phyloP scores from a whole-genome alignment of 148 eudicot species.

The Cornus florida region DNA sequence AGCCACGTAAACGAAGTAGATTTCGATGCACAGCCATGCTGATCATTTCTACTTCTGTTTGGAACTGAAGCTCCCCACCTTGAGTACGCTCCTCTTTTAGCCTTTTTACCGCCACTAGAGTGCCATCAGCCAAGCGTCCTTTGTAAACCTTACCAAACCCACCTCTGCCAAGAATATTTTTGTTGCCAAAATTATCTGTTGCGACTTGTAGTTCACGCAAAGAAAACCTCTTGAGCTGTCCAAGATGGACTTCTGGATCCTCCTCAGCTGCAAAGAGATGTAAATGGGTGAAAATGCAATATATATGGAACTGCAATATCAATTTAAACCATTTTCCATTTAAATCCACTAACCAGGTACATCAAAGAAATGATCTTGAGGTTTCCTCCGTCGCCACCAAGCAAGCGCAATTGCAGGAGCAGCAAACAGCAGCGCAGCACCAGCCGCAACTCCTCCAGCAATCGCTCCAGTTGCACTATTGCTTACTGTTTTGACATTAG shows the following conservation, averaged over 20 bases:
- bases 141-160: constrained; percentile 91
- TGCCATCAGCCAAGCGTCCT: constrained; percentile 76
- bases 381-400: constrained; percentile 68
- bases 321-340: neutral
- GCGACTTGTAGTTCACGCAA: constrained; percentile 83
- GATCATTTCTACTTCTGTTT: constrained; percentile 82
- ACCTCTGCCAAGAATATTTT: constrained; percentile 73
- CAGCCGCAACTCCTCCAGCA: constrained; percentile 86
- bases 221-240: constrained; percentile 80
- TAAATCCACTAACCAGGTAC: constrained; percentile 66
- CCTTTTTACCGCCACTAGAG: constrained; percentile 80
- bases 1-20: constrained; percentile 73
- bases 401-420: constrained; percentile 76
- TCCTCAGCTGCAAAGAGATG: constrained; percentile 66
- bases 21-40: constrained; percentile 92
- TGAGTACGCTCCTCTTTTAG: constrained; percentile 79
- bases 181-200: constrained; percentile 66
- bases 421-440: constrained; percentile 77
- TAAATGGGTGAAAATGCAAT: neutral
- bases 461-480: constrained; percentile 71
- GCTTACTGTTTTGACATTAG: constrained; percentile 32
- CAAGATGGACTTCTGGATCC: constrained; percentile 87
- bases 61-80: constrained; percentile 84
- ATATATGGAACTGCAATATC: neutral
- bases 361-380: constrained; percentile 74